These are phyloP conservation scores for Melocanna baccifera DNA, from an alignment of 176 grass and related monocot species.

Conservation along the genomic window DNA sequence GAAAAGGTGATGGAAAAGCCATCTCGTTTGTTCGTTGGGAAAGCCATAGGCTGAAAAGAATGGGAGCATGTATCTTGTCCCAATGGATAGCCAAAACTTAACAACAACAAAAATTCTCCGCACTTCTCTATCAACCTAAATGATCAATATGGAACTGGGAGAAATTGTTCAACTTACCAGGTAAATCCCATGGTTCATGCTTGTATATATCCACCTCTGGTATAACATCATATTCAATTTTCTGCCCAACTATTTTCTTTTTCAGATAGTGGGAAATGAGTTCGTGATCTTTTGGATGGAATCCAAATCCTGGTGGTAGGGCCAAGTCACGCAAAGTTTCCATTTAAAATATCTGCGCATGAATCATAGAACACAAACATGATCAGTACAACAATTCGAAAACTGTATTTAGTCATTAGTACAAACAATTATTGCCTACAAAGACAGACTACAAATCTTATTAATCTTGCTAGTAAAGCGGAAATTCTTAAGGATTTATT, in stretches of 20 bases:
- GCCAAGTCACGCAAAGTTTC: constrained; percentile 45
- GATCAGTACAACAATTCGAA: background rate
- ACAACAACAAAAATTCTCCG: background rate
- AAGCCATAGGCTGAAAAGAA: too few relatives aligned
- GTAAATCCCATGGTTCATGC: constrained; percentile 97
- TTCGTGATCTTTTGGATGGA: constrained; percentile 80
- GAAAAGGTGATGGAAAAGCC: too few relatives aligned
- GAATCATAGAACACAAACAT: background rate
- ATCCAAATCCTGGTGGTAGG: constrained; percentile 79
- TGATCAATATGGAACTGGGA: background rate
- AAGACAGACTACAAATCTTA: background rate
- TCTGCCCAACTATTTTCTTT: constrained; percentile 63
- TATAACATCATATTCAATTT: constrained; percentile 68
- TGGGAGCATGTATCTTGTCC: background rate
- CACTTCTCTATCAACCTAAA: background rate
- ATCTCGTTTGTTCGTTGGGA: too few relatives aligned
- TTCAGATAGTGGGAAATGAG: constrained; percentile 83
- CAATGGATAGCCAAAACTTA: background rate
- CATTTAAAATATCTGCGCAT: constrained; percentile 47
- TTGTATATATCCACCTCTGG: constrained; percentile 92
- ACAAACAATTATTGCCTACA: background rate
- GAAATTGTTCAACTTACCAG: constrained; percentile 47
- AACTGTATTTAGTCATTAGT: background rate
- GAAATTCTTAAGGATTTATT: background rate
- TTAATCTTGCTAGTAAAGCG: background rate